Evolutionary conservation across 140 eudicot genomes (phyloP).

Genomic region (Anethum foeniculum): DNA sequence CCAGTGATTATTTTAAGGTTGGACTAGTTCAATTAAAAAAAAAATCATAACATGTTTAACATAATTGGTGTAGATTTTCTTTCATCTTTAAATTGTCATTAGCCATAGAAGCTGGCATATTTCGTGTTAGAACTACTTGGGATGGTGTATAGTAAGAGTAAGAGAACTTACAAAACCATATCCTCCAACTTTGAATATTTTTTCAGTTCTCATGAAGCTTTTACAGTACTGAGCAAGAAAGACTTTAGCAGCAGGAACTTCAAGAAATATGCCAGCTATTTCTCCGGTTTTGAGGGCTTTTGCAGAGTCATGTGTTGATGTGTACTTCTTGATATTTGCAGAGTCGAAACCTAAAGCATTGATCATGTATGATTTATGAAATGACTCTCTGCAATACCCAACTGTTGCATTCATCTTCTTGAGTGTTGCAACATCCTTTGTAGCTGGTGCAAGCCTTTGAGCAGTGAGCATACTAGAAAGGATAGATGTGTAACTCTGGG

Average conservation of each 20-base stretch:
- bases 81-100: not conserved
- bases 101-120: not conserved
- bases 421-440: conserved; percentile 4
- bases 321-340: conserved; percentile 22
- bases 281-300: conserved; percentile 34
- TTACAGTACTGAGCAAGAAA: conserved; percentile 53
- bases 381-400: not conserved
- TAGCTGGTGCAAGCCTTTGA: not conserved
- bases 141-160: not conserved
- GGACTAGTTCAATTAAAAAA: not conserved
- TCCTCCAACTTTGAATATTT: conserved; percentile 49
- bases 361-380: not conserved
- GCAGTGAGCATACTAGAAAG: conserved; percentile 8
- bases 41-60: not conserved
- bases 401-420: conserved; percentile 12
- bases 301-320: conserved; percentile 27
- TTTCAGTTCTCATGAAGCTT: conserved; percentile 32
- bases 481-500: not conserved
- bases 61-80: not conserved
- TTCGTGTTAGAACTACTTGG: not conserved
- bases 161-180: conserved; percentile 36
- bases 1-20: not conserved
- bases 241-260: conserved; percentile 40
- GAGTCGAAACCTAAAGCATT: not conserved
- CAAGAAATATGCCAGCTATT: conserved; percentile 40